These are phyloP conservation scores for Urochloa ruziziensis DNA, from an alignment of 176 grass and related monocot genomes.

Conservation along the genomic window DNA sequence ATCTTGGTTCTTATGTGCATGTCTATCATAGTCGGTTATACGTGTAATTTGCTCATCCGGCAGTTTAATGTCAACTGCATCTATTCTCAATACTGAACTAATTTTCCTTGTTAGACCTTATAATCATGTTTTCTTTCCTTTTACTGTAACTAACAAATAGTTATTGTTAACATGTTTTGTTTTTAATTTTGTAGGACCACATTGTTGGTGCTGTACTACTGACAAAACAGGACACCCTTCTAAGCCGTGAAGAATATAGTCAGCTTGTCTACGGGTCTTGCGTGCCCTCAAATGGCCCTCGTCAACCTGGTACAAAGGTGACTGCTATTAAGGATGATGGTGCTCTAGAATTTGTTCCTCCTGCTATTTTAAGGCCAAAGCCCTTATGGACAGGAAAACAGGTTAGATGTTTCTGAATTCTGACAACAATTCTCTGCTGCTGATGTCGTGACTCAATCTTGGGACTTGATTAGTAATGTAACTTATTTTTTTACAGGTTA, in stretches of 20 bases:
- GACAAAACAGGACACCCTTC: constrained; percentile 71
- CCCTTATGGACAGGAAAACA: constrained; percentile 94
- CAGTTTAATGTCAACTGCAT: constrained; percentile 1
- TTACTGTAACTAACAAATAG: constrained; percentile 13
- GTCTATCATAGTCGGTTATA: background rate
- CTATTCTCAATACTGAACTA: background rate
- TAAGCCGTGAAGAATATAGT: constrained; percentile 84
- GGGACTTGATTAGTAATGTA: constrained; percentile 4
- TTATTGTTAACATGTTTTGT: background rate
- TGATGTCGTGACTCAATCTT: background rate
- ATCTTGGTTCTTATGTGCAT: background rate
- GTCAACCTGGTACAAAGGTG: constrained; percentile 55
- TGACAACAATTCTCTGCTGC: background rate
- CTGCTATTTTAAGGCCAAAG: constrained; percentile 70
- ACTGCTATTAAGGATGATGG: constrained; percentile 41
- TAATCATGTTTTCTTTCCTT: background rate
- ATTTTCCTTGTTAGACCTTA: background rate
- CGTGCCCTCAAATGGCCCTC: constrained; percentile 43
- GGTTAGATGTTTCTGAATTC: constrained; percentile 43
- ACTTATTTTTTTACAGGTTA: constrained; percentile 56
- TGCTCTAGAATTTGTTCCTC: constrained; percentile 48
- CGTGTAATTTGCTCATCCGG: background rate
- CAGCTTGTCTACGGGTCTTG: constrained; percentile 81
- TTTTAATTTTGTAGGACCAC: constrained; percentile 66
- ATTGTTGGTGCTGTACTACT: constrained; percentile 92